Evolutionary conservation across 2,329 filamentous ascomycete species (phyloP).

Genomic region (Penicillium aurantiogriseum): DNA sequence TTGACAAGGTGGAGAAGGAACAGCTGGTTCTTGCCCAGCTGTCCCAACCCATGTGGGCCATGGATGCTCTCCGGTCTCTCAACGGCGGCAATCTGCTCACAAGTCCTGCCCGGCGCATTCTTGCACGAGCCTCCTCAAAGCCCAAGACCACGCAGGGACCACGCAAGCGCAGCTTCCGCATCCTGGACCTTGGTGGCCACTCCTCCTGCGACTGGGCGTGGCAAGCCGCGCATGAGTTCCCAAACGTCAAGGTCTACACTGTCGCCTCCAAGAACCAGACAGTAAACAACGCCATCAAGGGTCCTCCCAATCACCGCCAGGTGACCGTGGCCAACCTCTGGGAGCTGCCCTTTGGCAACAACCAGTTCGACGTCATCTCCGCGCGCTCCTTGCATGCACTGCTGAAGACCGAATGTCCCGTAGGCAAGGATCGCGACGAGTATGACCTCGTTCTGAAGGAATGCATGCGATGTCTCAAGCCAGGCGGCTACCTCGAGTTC

Average conservation of each 20-base stretch:
- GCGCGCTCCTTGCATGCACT: conserved; percentile 82
- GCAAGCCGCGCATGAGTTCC: conserved; percentile 84
- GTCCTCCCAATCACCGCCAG: conserved; percentile 82
- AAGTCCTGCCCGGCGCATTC: conserved; percentile 48
- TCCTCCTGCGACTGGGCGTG: conserved; percentile 91
- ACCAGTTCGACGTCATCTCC: conserved; percentile 88
- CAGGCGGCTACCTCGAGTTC: conserved; percentile 90
- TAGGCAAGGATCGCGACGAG: conserved; percentile 71
- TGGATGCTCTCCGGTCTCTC: conserved; percentile 61
- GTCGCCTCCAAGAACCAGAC: conserved; percentile 74
- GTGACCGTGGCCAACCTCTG: conserved; percentile 75
- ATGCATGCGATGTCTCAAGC: conserved; percentile 87
- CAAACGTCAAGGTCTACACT: conserved; percentile 82
- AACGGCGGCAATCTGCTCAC: conserved; percentile 61
- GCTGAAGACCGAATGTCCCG: conserved; percentile 66
- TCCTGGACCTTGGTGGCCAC: conserved; percentile 85
- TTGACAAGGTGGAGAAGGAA: conserved; percentile 65
- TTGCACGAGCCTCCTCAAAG: conserved; percentile 25
- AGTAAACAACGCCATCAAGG: conserved; percentile 72
- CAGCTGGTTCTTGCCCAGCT: conserved; percentile 74
- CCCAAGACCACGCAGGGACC: conserved; percentile 18
- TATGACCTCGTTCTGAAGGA: conserved; percentile 83
- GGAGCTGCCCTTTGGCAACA: conserved; percentile 78
- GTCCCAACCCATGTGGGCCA: conserved; percentile 58
- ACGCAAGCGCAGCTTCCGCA: conserved; percentile 54